Conservation (phyloP, 306 rosid genomes). For the apple (Malus domestica) region DNA sequence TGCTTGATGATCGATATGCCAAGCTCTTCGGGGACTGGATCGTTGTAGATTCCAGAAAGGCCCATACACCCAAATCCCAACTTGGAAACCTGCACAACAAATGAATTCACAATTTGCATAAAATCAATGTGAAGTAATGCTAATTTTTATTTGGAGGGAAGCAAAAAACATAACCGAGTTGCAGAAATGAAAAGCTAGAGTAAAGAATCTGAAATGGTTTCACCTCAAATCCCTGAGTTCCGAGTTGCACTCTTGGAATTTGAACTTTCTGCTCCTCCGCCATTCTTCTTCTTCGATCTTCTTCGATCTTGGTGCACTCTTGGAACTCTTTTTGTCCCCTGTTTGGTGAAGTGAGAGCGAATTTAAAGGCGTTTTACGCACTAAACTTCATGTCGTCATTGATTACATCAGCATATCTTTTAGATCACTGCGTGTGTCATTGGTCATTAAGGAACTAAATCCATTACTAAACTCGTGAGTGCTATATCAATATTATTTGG, state of each 20-base stretch:
- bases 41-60: conserved; percentile 41
- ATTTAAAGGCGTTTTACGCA: not conserved
- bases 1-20: conserved; percentile 49
- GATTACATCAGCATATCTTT: not conserved
- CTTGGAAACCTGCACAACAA: conserved; percentile 52
- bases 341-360: not conserved
- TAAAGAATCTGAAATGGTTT: not conserved
- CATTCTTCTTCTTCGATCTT: conserved; percentile 18
- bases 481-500: too few relatives aligned
- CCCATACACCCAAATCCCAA: conserved; percentile 71
- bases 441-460: not conserved
- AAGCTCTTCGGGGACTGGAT: conserved; percentile 47
- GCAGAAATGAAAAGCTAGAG: not conserved
- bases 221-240: conserved; percentile 46
- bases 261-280: not conserved
- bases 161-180: not conserved
- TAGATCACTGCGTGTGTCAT: not conserved
- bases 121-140: not conserved
- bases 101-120: not conserved
- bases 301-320: not conserved
- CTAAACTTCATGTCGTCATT: not conserved
- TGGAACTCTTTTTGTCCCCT: not conserved
- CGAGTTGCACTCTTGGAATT: conserved; percentile 40
- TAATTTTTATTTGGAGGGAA: not conserved
- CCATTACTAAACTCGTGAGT: not conserved